Conservation (phyloP, 169 alveolate species). For the Cystoisospora suis region DNA sequence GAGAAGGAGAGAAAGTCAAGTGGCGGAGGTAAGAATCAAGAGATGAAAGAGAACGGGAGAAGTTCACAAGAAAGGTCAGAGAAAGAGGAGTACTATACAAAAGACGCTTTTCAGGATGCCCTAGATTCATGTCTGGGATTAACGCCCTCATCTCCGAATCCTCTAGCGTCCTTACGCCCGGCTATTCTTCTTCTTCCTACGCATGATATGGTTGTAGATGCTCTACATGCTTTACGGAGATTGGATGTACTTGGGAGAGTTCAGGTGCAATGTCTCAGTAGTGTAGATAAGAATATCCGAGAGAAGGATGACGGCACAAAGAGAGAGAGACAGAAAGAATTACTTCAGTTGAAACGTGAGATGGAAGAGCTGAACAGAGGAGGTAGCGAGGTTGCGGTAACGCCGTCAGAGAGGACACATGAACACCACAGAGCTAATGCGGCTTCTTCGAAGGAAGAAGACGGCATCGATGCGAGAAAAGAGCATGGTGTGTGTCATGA, state of each 20-base stretch:
- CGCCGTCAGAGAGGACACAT: not conserved
- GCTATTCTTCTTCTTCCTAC: slow-evolving; percentile 27
- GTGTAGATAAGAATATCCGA: not conserved
- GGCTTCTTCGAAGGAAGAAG: not conserved
- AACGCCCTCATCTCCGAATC: not conserved
- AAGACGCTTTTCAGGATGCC: not conserved
- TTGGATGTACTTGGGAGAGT: slow-evolving; percentile 24
- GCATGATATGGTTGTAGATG: slow-evolving; percentile 7
- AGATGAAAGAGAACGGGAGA: too few relatives aligned
- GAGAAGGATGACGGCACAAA: not conserved
- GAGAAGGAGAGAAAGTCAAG: too few relatives aligned
- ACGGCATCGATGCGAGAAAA: not conserved
- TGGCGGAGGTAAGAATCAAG: too few relatives aligned
- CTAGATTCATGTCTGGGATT: too few relatives aligned
- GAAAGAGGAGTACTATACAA: too few relatives aligned
- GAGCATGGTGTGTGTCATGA: not conserved
- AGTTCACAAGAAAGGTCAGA: too few relatives aligned
- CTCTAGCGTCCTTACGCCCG: slow-evolving; percentile 17
- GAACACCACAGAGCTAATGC: not conserved
- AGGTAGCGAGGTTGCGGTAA: not conserved
- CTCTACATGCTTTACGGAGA: not conserved
- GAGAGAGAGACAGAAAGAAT: not conserved
- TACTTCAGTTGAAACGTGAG: not conserved
- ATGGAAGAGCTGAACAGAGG: not conserved
- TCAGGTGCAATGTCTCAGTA: slow-evolving; percentile 24